Percentiles rank a stretch among this genome's conserved stretches.
Evolutionary conservation across 2,329 filamentous ascomycete species (phyloP).

Genomic region (Cephalotrichum gorgonifer): DNA sequence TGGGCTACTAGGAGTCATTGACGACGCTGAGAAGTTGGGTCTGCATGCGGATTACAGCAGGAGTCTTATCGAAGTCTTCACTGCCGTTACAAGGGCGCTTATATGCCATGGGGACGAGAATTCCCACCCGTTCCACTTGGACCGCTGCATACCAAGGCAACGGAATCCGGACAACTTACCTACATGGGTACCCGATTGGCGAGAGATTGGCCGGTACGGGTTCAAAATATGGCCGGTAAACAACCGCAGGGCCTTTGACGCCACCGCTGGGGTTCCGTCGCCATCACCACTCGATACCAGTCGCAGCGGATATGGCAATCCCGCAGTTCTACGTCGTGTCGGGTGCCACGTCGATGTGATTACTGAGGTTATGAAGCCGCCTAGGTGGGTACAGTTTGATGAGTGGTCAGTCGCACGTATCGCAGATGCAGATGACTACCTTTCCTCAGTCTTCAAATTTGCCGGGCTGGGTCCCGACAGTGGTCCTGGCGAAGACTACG

Average conservation of each 20-base stretch:
- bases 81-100: slow-evolving; percentile 6
- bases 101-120: background rate
- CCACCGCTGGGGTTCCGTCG: background rate
- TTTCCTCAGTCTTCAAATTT: too few species aligned
- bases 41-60: slow-evolving; percentile 7
- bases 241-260: background rate
- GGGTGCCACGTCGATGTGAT: background rate
- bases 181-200: slow-evolving; percentile 11
- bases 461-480: background rate
- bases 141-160: slow-evolving; percentile 6
- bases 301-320: too few species aligned
- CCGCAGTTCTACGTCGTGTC: background rate
- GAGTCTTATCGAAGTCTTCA: slow-evolving; percentile 5
- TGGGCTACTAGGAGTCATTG: slow-evolving; percentile 9
- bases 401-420: background rate
- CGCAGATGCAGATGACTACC: too few species aligned
- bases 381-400: rapidly evolving
- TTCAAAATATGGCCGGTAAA: background rate
- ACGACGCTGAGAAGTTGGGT: slow-evolving; percentile 2
- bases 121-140: slow-evolving; percentile 3
- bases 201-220: slow-evolving; percentile 1
- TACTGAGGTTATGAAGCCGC: background rate
- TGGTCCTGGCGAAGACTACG: background rate
- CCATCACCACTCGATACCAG: too few species aligned
- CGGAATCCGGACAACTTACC: slow-evolving; percentile 1